Evolutionary conservation across 441 rosid species (phyloP), one percentile per base, ranked within the genome.

Genomic region (Isatis lusitanica): DNA sequence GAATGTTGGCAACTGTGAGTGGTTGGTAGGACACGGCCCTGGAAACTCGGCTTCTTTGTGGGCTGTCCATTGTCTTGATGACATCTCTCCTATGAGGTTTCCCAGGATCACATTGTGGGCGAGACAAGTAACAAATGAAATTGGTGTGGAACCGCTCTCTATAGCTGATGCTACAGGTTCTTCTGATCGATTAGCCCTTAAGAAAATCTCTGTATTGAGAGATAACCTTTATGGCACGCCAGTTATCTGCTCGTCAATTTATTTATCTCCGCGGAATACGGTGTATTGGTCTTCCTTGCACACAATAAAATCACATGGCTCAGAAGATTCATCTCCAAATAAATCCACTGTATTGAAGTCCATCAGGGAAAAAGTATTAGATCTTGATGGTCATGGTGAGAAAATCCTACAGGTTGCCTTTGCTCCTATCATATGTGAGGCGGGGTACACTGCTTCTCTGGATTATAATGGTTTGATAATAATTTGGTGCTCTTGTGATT

Each of bases 61-160:
- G 99, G 91, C 97, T 68, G 78, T 94, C 75, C 97, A 92, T 74
- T 89, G 96, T 81, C 96, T 94, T 75, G 98, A 94, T 78, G 97
- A 90, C 74, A 70, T 80, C 35, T 86, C 92, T 47, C 96, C 97
- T 46, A 57, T 90, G 82, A 86, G 97, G 85, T 89, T 83, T 70
- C 99, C 97, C 18, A 90, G 97, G 61, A 78, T 90, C 72, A 86
- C 85, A 9, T 75, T 90, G 63, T 89, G 94, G 94, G 87, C 80
- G 83, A 88, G 78, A 53, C 84, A 85, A 73, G 89, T 86, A 70
- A 69, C 83, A 67, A 81, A 79, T 74, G 86, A 64, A 42, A 76
- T 69, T 77, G 85, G 75, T 63, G 63, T 44, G 36, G 81, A 53
- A 69, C 63, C 74, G 78, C 84, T 72, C 72, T 66, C 59, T 57